Base-by-base conservation (phyloP, 2,329 filamentous ascomycete species). In the Arthroderma sp. region DNA sequence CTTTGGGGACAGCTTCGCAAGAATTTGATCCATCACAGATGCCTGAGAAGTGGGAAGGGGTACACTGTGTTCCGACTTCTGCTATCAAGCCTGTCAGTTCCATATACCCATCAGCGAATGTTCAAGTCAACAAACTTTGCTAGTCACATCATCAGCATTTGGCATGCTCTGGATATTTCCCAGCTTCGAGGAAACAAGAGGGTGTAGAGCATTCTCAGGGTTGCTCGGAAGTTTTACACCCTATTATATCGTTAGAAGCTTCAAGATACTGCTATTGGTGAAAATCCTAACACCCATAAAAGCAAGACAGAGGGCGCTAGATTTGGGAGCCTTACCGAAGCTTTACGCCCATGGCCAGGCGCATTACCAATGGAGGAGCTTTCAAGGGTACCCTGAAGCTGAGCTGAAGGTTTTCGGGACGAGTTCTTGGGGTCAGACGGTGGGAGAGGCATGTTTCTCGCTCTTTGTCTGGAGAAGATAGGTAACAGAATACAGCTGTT, bases 11-110 rank as follows among this genome's bases (percentile, higher is more conserved):
- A 68, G 55, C 34, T 62, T 67, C 31, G 63, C 60, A 29, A 68
- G 57, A 38, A 70, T 75, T 48, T 80, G 80, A 55, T 91, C 84
- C 70, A 88, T 78, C 6, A 65, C 59, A n/a, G 65, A 61, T 27
- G 56, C 47, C 28, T 60, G 53, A 22, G 22, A 9, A 32, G 33
- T 30, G 11, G 42, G 28, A 6, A 31, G n/a, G 11, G 6, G 29
- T 1, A 27, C 29, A 27, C 11, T 53, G 49, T 59, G 60, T 42
- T 71, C 68, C 49, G 68, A 50, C 56, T 72, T 73, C 57, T 66
- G 61, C 15, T 22, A 22, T 22, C 1, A 22, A 22, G 15, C 15
- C 15, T 22, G 15, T 22, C 15, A 22, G 15, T 22, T 22, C 15
- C 15, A 22, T 22, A 22, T 22, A 22, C 15, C 15, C 15, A 22